Conservation (phyloP, 305 asterid species). For the Fraxinus xanthoxyloides region DNA sequence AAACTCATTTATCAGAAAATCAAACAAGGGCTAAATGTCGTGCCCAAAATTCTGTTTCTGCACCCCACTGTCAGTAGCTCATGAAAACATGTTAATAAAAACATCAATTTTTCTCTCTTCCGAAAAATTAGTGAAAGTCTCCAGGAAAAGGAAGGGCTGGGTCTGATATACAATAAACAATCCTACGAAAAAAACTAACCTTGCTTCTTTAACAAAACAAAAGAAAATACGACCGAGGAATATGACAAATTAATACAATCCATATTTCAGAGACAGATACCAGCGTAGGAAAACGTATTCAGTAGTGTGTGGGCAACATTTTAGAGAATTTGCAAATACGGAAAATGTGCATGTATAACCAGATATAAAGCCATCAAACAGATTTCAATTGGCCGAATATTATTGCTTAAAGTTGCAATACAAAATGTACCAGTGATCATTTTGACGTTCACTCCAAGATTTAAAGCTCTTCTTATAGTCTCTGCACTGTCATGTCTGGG, state of each 20-base stretch:
- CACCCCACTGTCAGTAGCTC: not conserved
- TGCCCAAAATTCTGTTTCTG: not conserved
- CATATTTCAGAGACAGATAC: not conserved
- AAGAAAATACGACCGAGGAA: not conserved
- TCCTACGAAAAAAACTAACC: not conserved
- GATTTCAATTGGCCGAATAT: not conserved
- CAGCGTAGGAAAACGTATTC: not conserved
- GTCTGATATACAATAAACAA: not conserved
- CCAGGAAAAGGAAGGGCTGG: not conserved
- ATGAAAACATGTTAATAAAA: not conserved
- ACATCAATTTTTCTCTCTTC: not conserved
- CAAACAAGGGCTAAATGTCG: not conserved
- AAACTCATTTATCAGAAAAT: not conserved
- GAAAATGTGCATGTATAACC: not conserved
- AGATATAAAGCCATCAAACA: slow-evolving; percentile 3
- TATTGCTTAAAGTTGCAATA: slow-evolving; percentile 5
- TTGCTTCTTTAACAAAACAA: not conserved
- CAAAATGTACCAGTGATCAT: slow-evolving; percentile 63
- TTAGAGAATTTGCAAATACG: not conserved
- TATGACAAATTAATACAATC: not conserved
- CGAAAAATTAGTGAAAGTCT: not conserved
- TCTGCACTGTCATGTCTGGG: slow-evolving; percentile 81
- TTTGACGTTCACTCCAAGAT: slow-evolving; percentile 79
- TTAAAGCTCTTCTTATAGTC: slow-evolving; percentile 67
- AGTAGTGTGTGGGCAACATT: not conserved